Evolutionary conservation across 257 asterid species (phyloP), one percentile per base, ranked within the genome.

Genomic region (Penstemon eatonii): DNA sequence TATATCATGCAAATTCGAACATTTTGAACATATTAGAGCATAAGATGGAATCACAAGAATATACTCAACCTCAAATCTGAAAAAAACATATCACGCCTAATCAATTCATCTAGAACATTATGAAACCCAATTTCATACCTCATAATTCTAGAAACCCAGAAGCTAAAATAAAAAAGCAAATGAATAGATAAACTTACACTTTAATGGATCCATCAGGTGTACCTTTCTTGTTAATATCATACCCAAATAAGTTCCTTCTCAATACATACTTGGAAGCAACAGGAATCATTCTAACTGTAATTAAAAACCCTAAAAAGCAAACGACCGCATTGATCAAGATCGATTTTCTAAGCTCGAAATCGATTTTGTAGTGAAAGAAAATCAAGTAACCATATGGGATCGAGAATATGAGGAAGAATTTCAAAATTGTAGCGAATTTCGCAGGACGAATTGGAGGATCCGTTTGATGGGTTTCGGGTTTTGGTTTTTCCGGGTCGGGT

Each of bases 201-300:
- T 88, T 85, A 66, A 92, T 78, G 73, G 95, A 78, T 74, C 98
- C 98, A 49, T 86, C 87, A 52, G 95, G 86, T n/a, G 98, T 92
- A 38, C 96, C 98, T 75, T 79, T 92, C 87, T 92, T 92, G 72
- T 92, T 92, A 67, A 92, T 88, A 71, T 90, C 98, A 62, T 76
- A 85, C 40, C 98, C 97, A 78, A 85, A 90, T 19, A 92, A 84
- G 83, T 87, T 88, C 82, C 92, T 82, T 56, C 95, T 76, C 79
- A 76, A 61, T 5, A 90, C 95, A 56, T 85, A 85, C 76, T 82
- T 92, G 0, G 96, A 79, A 8, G 96, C 96, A 66, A 92, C 96
- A 0, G 98, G 98, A 67, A 92, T 90, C 87, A 92, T 43, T 52
- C 67, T 78, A 15, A 85, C 74, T 47, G 97, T 85, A 3, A 83